phyloP scores from a whole-genome alignment of 164 flowering plant genomes.

The Cinnamomum chago region DNA sequence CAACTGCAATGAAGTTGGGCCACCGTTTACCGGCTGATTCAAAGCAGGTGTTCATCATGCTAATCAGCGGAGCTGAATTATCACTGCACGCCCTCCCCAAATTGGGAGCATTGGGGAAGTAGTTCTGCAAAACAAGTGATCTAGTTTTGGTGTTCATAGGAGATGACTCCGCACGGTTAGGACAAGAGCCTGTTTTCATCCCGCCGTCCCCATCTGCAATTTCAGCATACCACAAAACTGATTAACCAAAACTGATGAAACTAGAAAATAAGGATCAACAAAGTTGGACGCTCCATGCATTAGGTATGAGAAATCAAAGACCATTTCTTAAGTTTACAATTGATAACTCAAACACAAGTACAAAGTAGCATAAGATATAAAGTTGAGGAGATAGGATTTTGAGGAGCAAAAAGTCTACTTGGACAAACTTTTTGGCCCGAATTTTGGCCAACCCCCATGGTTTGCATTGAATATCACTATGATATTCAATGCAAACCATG shows the following conservation, averaged over 20 bases:
- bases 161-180: conserved; percentile 75
- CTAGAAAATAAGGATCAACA: neutral
- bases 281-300: neutral
- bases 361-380: no score
- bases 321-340: no score
- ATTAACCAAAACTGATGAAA: neutral
- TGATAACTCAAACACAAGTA: no score
- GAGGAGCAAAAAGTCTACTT: no score
- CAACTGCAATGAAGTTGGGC: conserved; percentile 90
- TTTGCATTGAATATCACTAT: no score
- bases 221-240: conserved; percentile 36
- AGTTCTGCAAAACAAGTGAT: conserved; percentile 67
- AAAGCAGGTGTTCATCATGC: conserved; percentile 65
- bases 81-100: conserved; percentile 47
- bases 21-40: conserved; percentile 66
- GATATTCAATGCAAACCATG: no score
- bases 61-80: conserved; percentile 66
- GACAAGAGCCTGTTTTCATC: conserved; percentile 65
- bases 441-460: no score
- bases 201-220: conserved; percentile 84
- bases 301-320: neutral
- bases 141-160: conserved; percentile 55
- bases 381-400: no score
- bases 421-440: no score
- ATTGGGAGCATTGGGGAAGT: conserved; percentile 48